These are phyloP conservation scores for Tulasnella sp. DNA, from an alignment of 768 basidiomycete species.

Conservation along the genomic window DNA sequence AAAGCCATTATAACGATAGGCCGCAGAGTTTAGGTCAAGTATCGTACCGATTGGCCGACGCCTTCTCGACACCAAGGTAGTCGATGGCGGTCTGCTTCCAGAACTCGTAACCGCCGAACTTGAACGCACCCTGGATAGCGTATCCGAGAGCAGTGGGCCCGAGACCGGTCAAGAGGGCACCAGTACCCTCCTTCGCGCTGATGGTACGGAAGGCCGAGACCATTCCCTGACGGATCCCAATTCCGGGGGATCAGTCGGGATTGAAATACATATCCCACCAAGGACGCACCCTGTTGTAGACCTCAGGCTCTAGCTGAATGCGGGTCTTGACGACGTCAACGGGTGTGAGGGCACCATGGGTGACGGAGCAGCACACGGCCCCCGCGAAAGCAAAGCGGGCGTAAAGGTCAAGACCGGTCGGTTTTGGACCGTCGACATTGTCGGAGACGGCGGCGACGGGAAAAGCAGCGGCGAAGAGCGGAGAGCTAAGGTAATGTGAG, in stretches of 20 bases:
- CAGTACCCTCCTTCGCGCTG: slow-evolving; percentile 67
- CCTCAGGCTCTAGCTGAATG: slow-evolving; percentile 25
- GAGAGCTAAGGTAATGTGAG: neutral
- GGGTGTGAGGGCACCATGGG: slow-evolving; percentile 24
- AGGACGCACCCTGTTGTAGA: slow-evolving; percentile 23
- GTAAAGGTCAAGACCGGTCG: slow-evolving; percentile 22
- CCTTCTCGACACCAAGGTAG: slow-evolving; percentile 69
- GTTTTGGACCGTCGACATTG: slow-evolving; percentile 13
- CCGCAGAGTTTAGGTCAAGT: neutral
- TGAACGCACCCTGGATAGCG: slow-evolving; percentile 95
- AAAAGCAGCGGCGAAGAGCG: slow-evolving; percentile 15
- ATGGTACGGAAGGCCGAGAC: slow-evolving; percentile 49
- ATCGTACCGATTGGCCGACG: slow-evolving; percentile 38
- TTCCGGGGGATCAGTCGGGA: neutral
- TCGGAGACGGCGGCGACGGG: slow-evolving; percentile 17
- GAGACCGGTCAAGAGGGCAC: slow-evolving; percentile 88
- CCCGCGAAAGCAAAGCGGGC: slow-evolving; percentile 21
- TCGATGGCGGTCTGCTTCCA: slow-evolving; percentile 94
- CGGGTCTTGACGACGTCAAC: slow-evolving; percentile 27
- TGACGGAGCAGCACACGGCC: slow-evolving; percentile 22
- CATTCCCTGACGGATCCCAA: slow-evolving; percentile 33
- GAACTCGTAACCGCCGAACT: slow-evolving; percentile 93
- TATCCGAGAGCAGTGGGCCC: slow-evolving; percentile 90
- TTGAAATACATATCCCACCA: neutral
- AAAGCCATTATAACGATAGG: neutral